Percentiles rank a stretch among this genome's conserved stretches.
Evolutionary conservation across 768 basidiomycete genomes (phyloP).

Genomic region (Russula foetens): DNA sequence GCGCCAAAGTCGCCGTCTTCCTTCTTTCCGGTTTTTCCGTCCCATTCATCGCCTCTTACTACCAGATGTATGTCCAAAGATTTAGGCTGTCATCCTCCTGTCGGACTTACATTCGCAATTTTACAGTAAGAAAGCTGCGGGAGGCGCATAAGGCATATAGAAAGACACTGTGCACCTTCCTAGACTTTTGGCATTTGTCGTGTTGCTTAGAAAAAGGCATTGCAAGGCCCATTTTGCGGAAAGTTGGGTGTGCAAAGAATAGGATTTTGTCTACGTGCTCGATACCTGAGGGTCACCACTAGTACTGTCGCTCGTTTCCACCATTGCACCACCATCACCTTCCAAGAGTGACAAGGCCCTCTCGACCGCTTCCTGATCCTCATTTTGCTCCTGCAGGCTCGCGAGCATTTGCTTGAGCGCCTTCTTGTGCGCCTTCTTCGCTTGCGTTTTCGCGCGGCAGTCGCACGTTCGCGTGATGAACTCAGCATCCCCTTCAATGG

Average conservation of each 20-base stretch:
- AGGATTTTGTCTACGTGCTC: not conserved
- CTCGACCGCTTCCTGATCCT: conserved; percentile 14
- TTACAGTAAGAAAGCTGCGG: not conserved
- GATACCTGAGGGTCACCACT: not conserved
- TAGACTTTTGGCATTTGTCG: not conserved
- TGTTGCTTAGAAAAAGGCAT: not conserved
- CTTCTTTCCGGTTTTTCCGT: conserved; percentile 12
- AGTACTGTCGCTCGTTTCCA: not conserved
- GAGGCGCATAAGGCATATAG: not conserved
- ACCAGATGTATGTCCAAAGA: conserved; percentile 22
- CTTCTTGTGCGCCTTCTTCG: conserved; percentile 33
- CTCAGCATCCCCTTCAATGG: conserved; percentile 52
- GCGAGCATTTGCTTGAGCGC: conserved; percentile 27
- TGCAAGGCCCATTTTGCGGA: not conserved
- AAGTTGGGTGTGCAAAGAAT: not conserved
- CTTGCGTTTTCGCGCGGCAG: conserved; percentile 39
- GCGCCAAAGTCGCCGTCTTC: conserved; percentile 13
- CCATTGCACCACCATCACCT: not conserved
- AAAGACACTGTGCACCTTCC: not conserved
- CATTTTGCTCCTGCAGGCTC: conserved; percentile 21
- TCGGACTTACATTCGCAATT: not conserved
- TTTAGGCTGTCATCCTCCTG: not conserved
- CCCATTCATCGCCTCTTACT: conserved; percentile 23
- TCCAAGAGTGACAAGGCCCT: not conserved
- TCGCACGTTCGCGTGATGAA: conserved; percentile 61